These are phyloP conservation scores for Vitis hybrid DNA, from an alignment of 177 flowering plant genomes.

Conservation along the genomic window DNA sequence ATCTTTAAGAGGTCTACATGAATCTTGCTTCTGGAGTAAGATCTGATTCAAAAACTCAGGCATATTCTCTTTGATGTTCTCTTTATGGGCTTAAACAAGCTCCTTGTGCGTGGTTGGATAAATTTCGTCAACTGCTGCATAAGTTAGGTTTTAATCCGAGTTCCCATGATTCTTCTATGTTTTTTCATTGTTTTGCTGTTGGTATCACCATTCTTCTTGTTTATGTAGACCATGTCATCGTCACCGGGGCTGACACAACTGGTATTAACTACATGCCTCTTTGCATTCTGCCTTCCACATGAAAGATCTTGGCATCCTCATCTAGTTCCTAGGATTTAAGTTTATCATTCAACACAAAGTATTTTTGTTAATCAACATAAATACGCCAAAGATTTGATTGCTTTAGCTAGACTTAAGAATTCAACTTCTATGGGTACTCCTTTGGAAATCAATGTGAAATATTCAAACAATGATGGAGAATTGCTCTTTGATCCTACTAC, in stretches of 20 bases:
- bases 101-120: conserved; percentile 14
- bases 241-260: neutral
- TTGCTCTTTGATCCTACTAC: conserved; percentile 1
- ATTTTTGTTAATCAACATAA: neutral
- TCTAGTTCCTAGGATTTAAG: neutral
- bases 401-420: neutral
- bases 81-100: conserved; percentile 3
- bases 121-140: conserved; percentile 5
- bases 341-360: neutral
- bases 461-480: neutral
- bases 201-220: neutral
- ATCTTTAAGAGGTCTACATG: conserved; percentile 3
- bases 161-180: conserved; percentile 13
- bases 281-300: neutral
- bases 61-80: neutral
- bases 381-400: neutral
- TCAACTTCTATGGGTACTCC: neutral
- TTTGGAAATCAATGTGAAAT: conserved; percentile 8
- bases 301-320: neutral
- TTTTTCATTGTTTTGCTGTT: neutral
- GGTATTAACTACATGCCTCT: neutral
- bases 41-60: neutral
- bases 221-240: conserved; percentile 6
- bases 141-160: conserved; percentile 3
- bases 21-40: neutral